A percentile compares a stretch with the other conserved stretches of the same genome.
Conservation (phyloP, 164 flowering plant species). For the Stephania japonica region DNA sequence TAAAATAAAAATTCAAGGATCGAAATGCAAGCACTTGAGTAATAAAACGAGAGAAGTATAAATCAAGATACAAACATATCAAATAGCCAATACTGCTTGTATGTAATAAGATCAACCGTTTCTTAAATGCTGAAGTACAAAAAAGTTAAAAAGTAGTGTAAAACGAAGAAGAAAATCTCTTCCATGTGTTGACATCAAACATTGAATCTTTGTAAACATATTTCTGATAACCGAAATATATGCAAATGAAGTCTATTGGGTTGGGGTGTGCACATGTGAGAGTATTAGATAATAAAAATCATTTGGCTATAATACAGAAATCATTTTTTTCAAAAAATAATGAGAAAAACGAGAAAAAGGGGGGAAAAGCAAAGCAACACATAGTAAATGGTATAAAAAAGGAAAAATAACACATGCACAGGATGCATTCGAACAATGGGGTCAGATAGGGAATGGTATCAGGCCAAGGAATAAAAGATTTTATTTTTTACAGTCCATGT, state of each 20-base stretch:
- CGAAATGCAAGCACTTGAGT: neutral
- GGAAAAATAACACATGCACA: neutral
- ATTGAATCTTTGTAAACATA: too few relatives aligned
- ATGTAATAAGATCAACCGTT: too few relatives aligned
- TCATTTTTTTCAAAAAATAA: neutral
- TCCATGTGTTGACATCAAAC: too few relatives aligned
- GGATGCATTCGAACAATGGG: constrained; percentile 5
- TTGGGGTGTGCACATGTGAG: too few relatives aligned
- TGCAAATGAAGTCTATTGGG: too few relatives aligned
- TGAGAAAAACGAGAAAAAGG: neutral
- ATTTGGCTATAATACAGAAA: neutral
- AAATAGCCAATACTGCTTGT: neutral
- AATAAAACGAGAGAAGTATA: neutral
- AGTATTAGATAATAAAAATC: neutral
- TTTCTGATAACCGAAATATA: too few relatives aligned
- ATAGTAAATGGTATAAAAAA: neutral
- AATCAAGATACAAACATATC: neutral
- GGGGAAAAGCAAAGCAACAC: neutral
- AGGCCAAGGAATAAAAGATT: neutral
- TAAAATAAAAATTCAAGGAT: neutral
- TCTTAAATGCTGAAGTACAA: too few relatives aligned
- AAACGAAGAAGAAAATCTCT: too few relatives aligned
- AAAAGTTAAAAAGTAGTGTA: too few relatives aligned
- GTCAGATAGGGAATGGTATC: neutral
- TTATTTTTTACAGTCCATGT: constrained; percentile 27